Base-by-base conservation (phyloP, 2,329 filamentous ascomycete species). In the Zasmidium citrigriseum region DNA sequence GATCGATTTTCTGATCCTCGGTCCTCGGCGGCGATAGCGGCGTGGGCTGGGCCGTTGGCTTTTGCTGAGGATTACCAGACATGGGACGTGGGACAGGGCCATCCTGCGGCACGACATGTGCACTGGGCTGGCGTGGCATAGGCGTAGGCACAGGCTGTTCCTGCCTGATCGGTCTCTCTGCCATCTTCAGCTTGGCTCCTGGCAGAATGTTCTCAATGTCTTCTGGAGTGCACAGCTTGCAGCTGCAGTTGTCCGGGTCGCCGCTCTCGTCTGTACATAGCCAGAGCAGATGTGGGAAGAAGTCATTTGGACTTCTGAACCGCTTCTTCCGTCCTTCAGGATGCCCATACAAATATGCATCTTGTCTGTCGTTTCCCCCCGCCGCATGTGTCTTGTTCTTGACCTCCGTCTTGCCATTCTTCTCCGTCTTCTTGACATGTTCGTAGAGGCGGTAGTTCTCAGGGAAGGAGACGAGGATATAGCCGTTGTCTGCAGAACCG, bases 271-370 rank as follows among this genome's bases (percentile, higher is more conserved):
- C 83, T 20, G 79, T 81, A 48, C 73, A 75, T 1, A 86, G 78
- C 82, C 83, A 85, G 1, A 85, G 69, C 2, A 86, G 71, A 68
- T 86, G 84, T 2, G 82, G 82, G 60, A 85, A 84, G 73, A 86
- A 86, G 61, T 86, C 83, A 52, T 78, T 78, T 0, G 83, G 83
- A 65, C 82, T 86, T 55, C 83, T 73, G 67, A 80, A 86, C 50
- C 83, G 77, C 71, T 85, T 85, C 69, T 79, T 81, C 18, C 80
- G 76, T 16, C 83, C 83, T 47, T 77, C 73, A 2, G 83, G 83
- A 66, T 86, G 83, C 20, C 84, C 84, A 67, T 86, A 86, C 4
- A 86, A 75, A 63, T 86, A 86, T 27, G 82, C 82, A 67, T 86
- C 84, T 64, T 84, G 81, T 55, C 83, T 73, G 66, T 84, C 81